Conservation (phyloP, 371 early-diverging fungal genomes). For the Spraguea lophii region DNA sequence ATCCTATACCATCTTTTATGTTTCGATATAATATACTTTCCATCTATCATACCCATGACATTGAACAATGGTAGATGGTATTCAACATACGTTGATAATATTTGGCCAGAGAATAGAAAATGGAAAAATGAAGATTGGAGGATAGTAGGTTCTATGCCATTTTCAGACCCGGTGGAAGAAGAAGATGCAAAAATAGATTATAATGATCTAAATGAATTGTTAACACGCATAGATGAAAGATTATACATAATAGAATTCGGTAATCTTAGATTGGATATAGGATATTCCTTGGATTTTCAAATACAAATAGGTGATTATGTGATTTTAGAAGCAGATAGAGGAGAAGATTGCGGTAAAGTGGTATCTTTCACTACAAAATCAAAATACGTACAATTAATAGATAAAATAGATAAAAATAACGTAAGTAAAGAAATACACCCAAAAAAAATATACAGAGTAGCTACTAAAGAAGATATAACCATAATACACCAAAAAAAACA, state of each 20-base stretch:
- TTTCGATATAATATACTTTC: too few relatives aligned
- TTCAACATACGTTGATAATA: slow-evolving; percentile 17
- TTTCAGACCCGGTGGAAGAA: neutral
- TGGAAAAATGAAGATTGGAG: slow-evolving; percentile 23
- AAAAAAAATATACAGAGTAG: slow-evolving; percentile 40
- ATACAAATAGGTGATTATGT: slow-evolving; percentile 39
- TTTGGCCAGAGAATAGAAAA: slow-evolving; percentile 18
- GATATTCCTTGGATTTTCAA: too few relatives aligned
- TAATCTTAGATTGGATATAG: slow-evolving; percentile 31
- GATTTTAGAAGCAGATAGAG: slow-evolving; percentile 46
- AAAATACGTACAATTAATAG: slow-evolving; percentile 21
- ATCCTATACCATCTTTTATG: too few relatives aligned
- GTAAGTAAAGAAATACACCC: slow-evolving; percentile 27
- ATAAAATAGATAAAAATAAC: slow-evolving; percentile 20
- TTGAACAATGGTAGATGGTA: slow-evolving; percentile 14
- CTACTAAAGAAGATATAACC: slow-evolving; percentile 32
- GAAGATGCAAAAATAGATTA: neutral
- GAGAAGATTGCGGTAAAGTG: slow-evolving; percentile 45
- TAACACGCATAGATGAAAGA: neutral
- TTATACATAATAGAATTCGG: slow-evolving; percentile 43
- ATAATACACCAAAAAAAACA: slow-evolving; percentile 28
- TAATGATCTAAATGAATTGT: neutral
- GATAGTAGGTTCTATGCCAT: slow-evolving; percentile 7
- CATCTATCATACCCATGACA: too few relatives aligned
- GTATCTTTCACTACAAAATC: slow-evolving; percentile 10